These are phyloP conservation scores for Rhizoclosmatium sp. DNA, from an alignment of 192 early-diverging fungal species.

Conservation along the genomic window DNA sequence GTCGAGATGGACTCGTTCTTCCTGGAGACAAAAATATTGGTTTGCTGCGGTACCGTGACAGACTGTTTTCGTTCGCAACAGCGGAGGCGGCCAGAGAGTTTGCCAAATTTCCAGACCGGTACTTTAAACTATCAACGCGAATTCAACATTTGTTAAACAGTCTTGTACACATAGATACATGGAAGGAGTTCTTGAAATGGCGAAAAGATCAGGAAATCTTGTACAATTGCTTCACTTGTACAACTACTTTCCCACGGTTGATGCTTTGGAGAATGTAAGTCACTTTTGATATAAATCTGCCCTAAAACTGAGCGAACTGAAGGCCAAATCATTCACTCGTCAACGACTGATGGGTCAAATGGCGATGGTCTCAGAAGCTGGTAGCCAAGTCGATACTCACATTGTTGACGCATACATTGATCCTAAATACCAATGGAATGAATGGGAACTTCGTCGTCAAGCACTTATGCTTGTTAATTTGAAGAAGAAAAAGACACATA, in stretches of 20 bases:
- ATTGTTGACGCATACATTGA: conserved; percentile 58
- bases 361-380: conserved; percentile 61
- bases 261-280: conserved; percentile 60
- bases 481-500: conserved; percentile 62
- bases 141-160: neutral
- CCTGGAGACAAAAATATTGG: conserved; percentile 66
- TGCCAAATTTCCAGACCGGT: conserved; percentile 56
- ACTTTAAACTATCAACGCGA: neutral
- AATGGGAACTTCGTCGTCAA: conserved; percentile 63
- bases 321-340: conserved; percentile 61
- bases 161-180: conserved; percentile 46
- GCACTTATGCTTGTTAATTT: conserved; percentile 69
- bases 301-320: neutral
- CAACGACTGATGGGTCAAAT: conserved; percentile 62
- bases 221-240: conserved; percentile 67
- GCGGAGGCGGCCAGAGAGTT: conserved; percentile 52
- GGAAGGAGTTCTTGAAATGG: conserved; percentile 55
- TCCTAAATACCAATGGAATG: conserved; percentile 68
- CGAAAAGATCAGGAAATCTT: conserved; percentile 50
- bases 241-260: conserved; percentile 67
- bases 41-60: conserved; percentile 58
- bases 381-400: conserved; percentile 68
- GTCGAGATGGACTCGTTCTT: conserved; percentile 55
- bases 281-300: neutral
- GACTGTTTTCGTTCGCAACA: conserved; percentile 57